phyloP scores from a whole-genome alignment of 78 protist species.

The slime mould (Dictyostelium discoideum) region DNA sequence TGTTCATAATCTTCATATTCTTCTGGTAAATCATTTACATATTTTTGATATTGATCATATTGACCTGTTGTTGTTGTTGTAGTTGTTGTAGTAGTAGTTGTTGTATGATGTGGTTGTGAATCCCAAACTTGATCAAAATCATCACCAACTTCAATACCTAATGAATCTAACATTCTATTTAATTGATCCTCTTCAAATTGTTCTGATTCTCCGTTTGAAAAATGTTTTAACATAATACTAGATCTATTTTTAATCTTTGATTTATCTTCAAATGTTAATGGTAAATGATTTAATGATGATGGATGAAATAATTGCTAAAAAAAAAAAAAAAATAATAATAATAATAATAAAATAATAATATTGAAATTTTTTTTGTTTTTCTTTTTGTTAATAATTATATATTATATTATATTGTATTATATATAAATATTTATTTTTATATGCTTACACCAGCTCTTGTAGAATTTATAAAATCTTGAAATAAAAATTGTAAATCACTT shows the following conservation, averaged over 20 bases:
- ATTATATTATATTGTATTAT: too few relatives aligned
- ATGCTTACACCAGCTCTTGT: conserved; percentile 17
- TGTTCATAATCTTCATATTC: conserved; percentile 16
- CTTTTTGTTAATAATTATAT: not conserved
- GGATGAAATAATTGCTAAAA: conserved; percentile 48
- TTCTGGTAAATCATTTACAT: not conserved
- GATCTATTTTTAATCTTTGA: conserved; percentile 43
- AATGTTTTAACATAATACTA: conserved; percentile 40
- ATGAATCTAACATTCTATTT: conserved; percentile 38
- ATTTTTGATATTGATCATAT: not conserved
- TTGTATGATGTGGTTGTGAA: not conserved
- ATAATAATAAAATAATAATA: too few relatives aligned
- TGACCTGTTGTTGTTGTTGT: not conserved
- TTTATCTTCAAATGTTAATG: conserved; percentile 18
- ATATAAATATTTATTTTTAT: too few relatives aligned
- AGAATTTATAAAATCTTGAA: conserved; percentile 60
- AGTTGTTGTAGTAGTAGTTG: not conserved
- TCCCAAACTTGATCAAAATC: conserved; percentile 38
- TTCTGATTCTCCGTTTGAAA: not conserved
- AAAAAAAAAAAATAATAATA: not conserved
- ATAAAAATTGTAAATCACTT: conserved; percentile 31
- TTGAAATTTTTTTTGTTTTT: not conserved
- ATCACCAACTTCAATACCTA: conserved; percentile 28
- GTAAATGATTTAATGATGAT: conserved; percentile 15
- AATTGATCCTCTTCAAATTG: conserved; percentile 38